Evolutionary conservation across 805 yeast genomes (phyloP), one percentile per base, ranked within the genome.

Genomic region (Kuraishia molischiana): DNA sequence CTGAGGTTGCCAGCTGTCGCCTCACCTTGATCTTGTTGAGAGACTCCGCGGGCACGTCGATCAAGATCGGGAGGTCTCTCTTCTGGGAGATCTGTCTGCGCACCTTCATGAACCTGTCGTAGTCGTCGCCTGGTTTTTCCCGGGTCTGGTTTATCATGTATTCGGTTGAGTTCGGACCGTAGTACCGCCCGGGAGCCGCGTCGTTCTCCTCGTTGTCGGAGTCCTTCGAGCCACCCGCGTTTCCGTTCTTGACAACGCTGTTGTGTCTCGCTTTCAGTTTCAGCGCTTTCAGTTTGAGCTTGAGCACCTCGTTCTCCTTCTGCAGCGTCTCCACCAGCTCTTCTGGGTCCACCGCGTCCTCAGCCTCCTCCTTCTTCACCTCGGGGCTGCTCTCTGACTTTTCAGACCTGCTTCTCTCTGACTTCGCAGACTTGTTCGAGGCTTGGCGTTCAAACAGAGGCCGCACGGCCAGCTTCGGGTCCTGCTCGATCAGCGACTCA

Each of bases 111-210:
- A 48, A 48, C 31, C 50, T 44, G 35, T 49, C 58, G 19, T 53
- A 49, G 14, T 58, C 56, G 18, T 38, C 37, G 14, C 37, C 41
- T 8, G 47, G 44, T 14, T 37, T 38, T 18, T 40, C 34, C 14
- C 54, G 52, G 31, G 47, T 42, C 37, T 50, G 51, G 34, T 62
- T 54, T 29, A 69, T 62, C 76, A 71, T 70, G 45, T 56, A 69
- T 30, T 56, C 52, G 5, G 69, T 60, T n/a, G 72, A 67, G 41
- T 63, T 69, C 1, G 77, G 76, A 0, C 76, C 76, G 46, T 68
- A 72, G 44, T 65, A 72, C 39, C 67, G 67, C 22, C 59, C 61
- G 3, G 40, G 29, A 26, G 34, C 40, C 13, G 33, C 29, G 18
- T 49, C 32, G 37, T 42, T 24, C 36, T 36, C 26, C 41, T 40